Evolutionary conservation across 306 rosid genomes (phyloP).

Genomic region (Senna siamea): DNA sequence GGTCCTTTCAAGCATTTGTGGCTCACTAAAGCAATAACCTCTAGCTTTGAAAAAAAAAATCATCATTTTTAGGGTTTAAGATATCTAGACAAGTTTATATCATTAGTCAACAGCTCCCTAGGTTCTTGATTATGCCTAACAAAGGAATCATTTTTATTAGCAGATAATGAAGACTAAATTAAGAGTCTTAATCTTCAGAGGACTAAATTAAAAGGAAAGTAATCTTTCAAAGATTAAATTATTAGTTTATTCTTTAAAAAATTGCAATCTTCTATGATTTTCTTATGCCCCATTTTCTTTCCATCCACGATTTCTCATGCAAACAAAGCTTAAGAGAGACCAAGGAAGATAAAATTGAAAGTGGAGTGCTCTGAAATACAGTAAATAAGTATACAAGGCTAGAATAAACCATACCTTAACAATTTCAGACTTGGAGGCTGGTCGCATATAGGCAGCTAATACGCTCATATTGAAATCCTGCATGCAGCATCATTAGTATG

Average conservation of each 20-base stretch:
- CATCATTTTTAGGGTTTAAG: too few species aligned
- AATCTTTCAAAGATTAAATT: too few species aligned
- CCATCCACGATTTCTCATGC: background rate
- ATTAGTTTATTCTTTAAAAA: background rate
- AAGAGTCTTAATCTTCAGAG: too few species aligned
- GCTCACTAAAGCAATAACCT: too few species aligned
- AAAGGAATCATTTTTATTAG: too few species aligned
- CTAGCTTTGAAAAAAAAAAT: too few species aligned
- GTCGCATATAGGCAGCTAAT: slow-evolving; percentile 78
- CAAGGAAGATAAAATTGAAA: slow-evolving; percentile 15
- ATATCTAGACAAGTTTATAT: too few species aligned
- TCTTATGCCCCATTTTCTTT: background rate
- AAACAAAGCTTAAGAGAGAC: background rate
- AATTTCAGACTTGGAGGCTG: slow-evolving; percentile 77
- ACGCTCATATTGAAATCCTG: slow-evolving; percentile 90
- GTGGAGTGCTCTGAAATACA: slow-evolving; percentile 18
- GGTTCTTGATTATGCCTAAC: too few species aligned
- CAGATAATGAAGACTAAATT: too few species aligned
- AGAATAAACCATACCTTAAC: slow-evolving; percentile 74
- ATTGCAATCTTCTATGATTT: background rate
- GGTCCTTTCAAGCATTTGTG: too few species aligned
- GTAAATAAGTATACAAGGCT: slow-evolving; percentile 27
- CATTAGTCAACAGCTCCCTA: too few species aligned
- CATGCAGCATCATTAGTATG: slow-evolving; percentile 34
- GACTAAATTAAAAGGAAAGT: too few species aligned